Base-by-base conservation (phyloP, 1,284 basidiomycete genomes). In the Ceratobasidium sp. region DNA sequence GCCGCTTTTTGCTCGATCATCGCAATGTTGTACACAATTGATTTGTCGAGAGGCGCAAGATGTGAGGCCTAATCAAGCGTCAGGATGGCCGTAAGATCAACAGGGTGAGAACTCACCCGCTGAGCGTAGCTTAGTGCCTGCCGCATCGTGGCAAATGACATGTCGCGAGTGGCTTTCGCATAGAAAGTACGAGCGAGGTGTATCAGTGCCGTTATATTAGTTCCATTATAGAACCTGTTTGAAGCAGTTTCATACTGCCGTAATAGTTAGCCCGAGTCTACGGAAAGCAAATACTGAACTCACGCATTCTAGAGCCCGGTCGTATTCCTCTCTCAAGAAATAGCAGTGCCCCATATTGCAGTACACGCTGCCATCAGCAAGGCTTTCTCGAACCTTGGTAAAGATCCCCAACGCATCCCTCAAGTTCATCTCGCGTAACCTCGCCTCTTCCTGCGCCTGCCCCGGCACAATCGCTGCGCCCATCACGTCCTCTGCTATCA, bases 1-100 rank as follows among this genome's bases (percentile, higher is more conserved):
- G 95, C 93, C 0, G 94, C 92, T 84, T 97, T 97, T 83, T 98
- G 96, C 83, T 96, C 91, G 49, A 98, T 95, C 92, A 98, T 96
- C 73, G 96, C 96, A 81, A 98, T 94, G 83, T 98, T 98, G 85
- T 97, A 98, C 56, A 94, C 80, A 69, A 93, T 91, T 5, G 94
- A 93, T 81, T 96, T 95, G 85, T 98, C 96, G 76, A 87, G 88
- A 0, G 95, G 95, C 80, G 92, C 90, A 25, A 95, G 83, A 80
- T 94, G 91, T 34, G 93, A 86, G 0, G 96, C 95, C 93, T 96
- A 78, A 46, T 76, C 51, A 66, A 19, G 57, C 32, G 43, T 52
- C 52, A 62, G 40, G 40, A 70, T 15, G 15, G 54, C 11, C 17
- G 9, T n/a, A 6, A 51, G 17, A 9, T 37, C 34, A 7, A 37